A percentile compares a stretch with the other conserved stretches of the same genome.
These are phyloP conservation scores for Coleophoma eucalyptorum DNA, from an alignment of 2,329 filamentous ascomycete genomes.

Conservation along the genomic window DNA sequence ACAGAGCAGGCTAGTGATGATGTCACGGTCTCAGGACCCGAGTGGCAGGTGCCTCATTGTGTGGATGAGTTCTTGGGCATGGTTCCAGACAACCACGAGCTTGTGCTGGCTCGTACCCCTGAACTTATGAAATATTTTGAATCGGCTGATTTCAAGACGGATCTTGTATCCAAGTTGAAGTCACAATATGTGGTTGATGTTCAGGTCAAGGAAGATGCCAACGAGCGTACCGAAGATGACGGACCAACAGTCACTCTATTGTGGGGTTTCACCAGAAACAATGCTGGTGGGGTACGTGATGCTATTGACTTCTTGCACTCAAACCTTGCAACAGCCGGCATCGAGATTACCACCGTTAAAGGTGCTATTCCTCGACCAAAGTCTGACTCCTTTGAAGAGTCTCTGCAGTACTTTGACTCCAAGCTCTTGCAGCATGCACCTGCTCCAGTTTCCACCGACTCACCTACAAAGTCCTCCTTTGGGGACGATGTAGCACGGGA, in stretches of 20 bases:
- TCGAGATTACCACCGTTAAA: conserved; percentile 84
- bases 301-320: conserved; percentile 92
- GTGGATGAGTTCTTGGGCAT: conserved; percentile 96
- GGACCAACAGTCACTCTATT: conserved; percentile 59
- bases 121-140: conserved; percentile 79
- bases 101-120: conserved; percentile 73
- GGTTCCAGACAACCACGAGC: conserved; percentile 94
- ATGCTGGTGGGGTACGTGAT: conserved; percentile 90
- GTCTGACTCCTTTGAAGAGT: conserved; percentile 97
- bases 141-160: conserved; percentile 74
- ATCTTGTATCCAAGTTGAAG: conserved; percentile 80
- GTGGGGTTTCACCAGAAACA: conserved; percentile 92
- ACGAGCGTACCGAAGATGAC: conserved; percentile 54
- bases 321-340: conserved; percentile 79
- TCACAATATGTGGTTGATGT: conserved; percentile 90
- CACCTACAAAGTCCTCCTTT: conserved; percentile 82
- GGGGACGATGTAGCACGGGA: conserved; percentile 77
- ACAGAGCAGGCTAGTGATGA: conserved; percentile 96
- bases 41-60: conserved; percentile 96
- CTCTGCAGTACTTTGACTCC: conserved; percentile 92
- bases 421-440: conserved; percentile 94
- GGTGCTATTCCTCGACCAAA: conserved; percentile 97
- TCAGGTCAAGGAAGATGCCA: conserved; percentile 62
- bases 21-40: conserved; percentile 90
- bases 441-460: conserved; percentile 75